These are phyloP conservation scores for Salisapilia sapeloensis DNA, from an alignment of 352 stramenopile genomes.

Conservation along the genomic window DNA sequence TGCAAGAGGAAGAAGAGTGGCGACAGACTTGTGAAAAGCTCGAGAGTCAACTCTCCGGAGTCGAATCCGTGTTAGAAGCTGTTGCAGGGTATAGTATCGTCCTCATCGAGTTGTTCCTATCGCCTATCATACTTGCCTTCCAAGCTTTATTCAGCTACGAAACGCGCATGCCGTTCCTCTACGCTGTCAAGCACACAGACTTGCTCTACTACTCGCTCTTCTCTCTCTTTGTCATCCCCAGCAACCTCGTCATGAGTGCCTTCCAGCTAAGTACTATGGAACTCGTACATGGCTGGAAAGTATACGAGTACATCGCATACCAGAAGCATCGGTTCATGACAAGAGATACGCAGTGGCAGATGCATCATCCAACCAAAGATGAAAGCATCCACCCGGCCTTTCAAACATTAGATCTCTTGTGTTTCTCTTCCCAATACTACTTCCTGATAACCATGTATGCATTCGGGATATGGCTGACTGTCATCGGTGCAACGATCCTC, in stretches of 20 bases:
- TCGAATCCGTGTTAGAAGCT: constrained; percentile 88
- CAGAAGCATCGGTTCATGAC: constrained; percentile 91
- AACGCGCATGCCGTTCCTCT: constrained; percentile 84
- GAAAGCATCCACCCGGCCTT: constrained; percentile 87
- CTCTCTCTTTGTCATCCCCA: constrained; percentile 90
- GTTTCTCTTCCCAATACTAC: constrained; percentile 90
- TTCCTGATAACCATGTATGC: constrained; percentile 80
- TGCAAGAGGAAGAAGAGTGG: constrained; percentile 84
- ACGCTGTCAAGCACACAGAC: constrained; percentile 87
- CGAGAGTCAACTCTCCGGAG: constrained; percentile 82
- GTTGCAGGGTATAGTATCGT: constrained; percentile 84
- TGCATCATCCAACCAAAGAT: constrained; percentile 68
- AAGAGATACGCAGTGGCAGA: constrained; percentile 87
- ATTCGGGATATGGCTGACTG: constrained; percentile 79
- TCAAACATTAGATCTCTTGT: constrained; percentile 90
- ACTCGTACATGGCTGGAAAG: constrained; percentile 91
- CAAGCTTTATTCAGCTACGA: constrained; percentile 81
- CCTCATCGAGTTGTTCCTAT: constrained; percentile 76
- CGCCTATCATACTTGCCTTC: constrained; percentile 77
- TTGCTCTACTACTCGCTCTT: constrained; percentile 93
- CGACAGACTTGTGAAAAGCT: constrained; percentile 89
- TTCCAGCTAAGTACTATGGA: constrained; percentile 94
- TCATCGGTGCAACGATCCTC: constrained; percentile 89
- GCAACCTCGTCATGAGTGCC: constrained; percentile 85
- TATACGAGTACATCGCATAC: constrained; percentile 96